Evolutionary conservation across 1,284 basidiomycete genomes (phyloP).

Genomic region (Paramarasmius palmivorus): DNA sequence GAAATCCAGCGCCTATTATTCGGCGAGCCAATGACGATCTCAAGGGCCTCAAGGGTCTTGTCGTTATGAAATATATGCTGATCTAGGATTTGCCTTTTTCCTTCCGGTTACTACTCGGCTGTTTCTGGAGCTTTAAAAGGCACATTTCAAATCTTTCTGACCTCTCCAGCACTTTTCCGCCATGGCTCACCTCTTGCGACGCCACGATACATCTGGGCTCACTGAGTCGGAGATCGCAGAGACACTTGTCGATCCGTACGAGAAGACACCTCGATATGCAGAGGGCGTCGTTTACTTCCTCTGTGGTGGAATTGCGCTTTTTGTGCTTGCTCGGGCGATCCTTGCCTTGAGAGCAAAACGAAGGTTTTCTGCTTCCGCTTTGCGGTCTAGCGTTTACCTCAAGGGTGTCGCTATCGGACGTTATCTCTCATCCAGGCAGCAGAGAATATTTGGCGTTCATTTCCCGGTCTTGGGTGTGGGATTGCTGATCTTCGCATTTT

Average conservation of each 20-base stretch:
- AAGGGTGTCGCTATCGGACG: background rate
- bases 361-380: background rate
- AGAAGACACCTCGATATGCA: slow-evolving; percentile 4
- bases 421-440: slow-evolving; percentile 1
- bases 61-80: too few species aligned
- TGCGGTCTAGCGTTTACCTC: background rate
- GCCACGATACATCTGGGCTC: background rate
- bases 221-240: background rate
- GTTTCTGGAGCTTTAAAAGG: too few species aligned
- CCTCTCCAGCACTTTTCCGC: too few species aligned
- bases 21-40: too few species aligned
- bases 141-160: too few species aligned
- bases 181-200: too few species aligned
- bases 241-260: slow-evolving; percentile 1
- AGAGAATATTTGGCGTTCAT: background rate
- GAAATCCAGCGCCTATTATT: too few species aligned
- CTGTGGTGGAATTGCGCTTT: background rate
- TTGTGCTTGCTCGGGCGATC: background rate
- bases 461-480: background rate
- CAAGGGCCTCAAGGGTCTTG: too few species aligned
- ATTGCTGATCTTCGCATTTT: background rate
- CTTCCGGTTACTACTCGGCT: too few species aligned
- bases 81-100: too few species aligned
- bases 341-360: background rate
- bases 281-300: background rate